Percentiles rank a stretch among this genome's conserved stretches.
Conservation (phyloP, 768 basidiomycete genomes). For the Termitomyces sp. region DNA sequence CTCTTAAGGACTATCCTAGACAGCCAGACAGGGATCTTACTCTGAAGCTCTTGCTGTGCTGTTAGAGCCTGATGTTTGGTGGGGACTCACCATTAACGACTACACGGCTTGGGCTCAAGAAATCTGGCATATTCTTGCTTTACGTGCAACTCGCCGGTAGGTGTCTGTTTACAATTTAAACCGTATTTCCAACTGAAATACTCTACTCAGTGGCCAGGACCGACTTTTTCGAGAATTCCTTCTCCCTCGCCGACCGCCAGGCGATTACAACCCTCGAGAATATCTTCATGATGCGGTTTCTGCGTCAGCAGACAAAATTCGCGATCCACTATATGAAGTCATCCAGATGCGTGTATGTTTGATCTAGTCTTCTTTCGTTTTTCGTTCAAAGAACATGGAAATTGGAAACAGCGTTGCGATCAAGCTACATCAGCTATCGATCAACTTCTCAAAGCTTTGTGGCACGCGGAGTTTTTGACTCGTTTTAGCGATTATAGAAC, state of each 20-base stretch:
- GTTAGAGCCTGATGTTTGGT: conserved; percentile 70
- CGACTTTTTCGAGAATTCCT: conserved; percentile 67
- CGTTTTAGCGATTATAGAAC: conserved; percentile 67
- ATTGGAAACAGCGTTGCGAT: conserved; percentile 49
- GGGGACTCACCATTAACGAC: conserved; percentile 59
- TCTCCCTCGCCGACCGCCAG: conserved; percentile 55
- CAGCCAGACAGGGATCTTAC: conserved; percentile 68
- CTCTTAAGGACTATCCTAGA: conserved; percentile 34
- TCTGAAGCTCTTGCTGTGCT: conserved; percentile 59
- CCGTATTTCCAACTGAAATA: not conserved
- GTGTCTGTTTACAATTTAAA: conserved; percentile 34
- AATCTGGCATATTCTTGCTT: conserved; percentile 74
- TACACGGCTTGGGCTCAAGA: conserved; percentile 73
- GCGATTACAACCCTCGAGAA: conserved; percentile 51
- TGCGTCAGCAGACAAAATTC: conserved; percentile 39
- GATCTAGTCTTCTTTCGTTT: conserved; percentile 2
- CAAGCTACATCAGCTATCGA: conserved; percentile 65
- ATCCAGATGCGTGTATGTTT: conserved; percentile 44
- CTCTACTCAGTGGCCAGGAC: conserved; percentile 52
- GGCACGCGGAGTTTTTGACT: conserved; percentile 79
- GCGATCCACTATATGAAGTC: conserved; percentile 44
- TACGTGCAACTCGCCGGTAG: conserved; percentile 73
- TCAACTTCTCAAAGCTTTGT: conserved; percentile 66
- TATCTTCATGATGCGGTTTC: conserved; percentile 50
- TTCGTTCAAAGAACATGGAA: not conserved